These are phyloP conservation scores for Candida fluviatilis DNA, from an alignment of 805 yeast genomes.

Conservation along the genomic window DNA sequence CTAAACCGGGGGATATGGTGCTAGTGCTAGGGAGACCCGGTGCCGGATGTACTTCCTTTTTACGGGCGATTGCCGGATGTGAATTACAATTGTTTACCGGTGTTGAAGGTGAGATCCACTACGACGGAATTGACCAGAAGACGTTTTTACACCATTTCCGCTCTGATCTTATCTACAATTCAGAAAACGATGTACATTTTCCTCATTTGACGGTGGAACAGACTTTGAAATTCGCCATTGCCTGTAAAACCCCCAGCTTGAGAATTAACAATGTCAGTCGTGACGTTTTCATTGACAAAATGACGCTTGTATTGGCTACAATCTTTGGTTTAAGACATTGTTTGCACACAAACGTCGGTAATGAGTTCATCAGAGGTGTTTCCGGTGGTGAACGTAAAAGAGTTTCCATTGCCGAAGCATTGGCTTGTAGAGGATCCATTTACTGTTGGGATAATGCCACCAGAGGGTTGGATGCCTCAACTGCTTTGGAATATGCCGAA, in stretches of 20 bases:
- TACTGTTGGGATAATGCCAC: conserved; percentile 34
- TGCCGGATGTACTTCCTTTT: conserved; percentile 41
- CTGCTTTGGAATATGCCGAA: conserved; percentile 27
- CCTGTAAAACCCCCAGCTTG: conserved; percentile 59
- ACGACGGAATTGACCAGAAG: conserved; percentile 56
- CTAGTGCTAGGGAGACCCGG: conserved; percentile 46
- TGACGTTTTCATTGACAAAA: conserved; percentile 39
- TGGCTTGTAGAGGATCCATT: conserved; percentile 40
- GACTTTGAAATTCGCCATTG: conserved; percentile 67
- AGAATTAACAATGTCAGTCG: conserved; percentile 47
- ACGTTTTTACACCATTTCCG: conserved; percentile 59
- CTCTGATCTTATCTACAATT: conserved; percentile 54
- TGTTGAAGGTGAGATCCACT: conserved; percentile 36
- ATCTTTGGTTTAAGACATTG: conserved; percentile 29
- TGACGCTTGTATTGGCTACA: conserved; percentile 24
- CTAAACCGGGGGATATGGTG: conserved; percentile 66
- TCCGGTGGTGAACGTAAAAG: conserved; percentile 76
- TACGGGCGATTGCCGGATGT: conserved; percentile 19
- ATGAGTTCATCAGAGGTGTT: conserved; percentile 52
- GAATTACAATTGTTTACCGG: conserved; percentile 20
- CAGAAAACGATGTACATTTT: conserved; percentile 67
- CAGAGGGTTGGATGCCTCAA: conserved; percentile 30
- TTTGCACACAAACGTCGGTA: conserved; percentile 27
- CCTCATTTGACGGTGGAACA: conserved; percentile 74
- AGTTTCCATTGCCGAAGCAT: conserved; percentile 66